Base-by-base conservation (phyloP, 257 asterid genomes). In the Nicotiana obtusifolia region DNA sequence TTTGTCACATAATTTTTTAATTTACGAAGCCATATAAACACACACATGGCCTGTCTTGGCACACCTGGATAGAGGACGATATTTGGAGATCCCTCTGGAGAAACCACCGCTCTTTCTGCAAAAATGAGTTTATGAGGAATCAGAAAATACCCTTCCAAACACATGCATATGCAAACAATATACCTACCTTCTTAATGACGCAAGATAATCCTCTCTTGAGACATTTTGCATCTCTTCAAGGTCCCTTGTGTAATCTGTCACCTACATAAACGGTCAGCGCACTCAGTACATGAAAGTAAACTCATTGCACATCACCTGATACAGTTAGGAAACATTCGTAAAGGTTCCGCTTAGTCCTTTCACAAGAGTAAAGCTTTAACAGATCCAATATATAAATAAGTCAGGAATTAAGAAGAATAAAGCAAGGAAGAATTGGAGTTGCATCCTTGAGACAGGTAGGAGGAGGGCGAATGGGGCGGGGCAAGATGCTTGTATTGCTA, bases 51-150 rank as follows among this genome's bases (percentile, higher is more conserved):
- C 78, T 81, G 73, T 24, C 82, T 80, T 41, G 77, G 44, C 78
- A 68, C 90, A 95, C 99, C 99, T 92, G 86, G 99, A 92, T 64
- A 92, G 96, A 30, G 99, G 95, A 52, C 98, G 97, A 86, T 90
- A 94, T 86, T 94, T 95, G 86, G 99, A 93, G 59, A 89, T 86
- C 33, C 99, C 99, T 91, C 97, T 88, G 7, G 99, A 90, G 90
- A 94, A 95, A 69, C 99, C 99, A 86, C 99, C 94, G 82, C 99
- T 95, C 89, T 95, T 95, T 90, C 99, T 95, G 99, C 90, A 85
- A 73, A 83, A 80, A 64, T 30, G 83, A 82, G 66, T 78, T 78
- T 69, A 76, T 82, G 49, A 86, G 87, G 61, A 60, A 84, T 28
- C 65, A 44, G 67, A 68, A 53, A 28, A 57, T 16, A 49, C 41